phyloP scores from a whole-genome alignment of 768 basidiomycete species.

The Termitomyces sp. region DNA sequence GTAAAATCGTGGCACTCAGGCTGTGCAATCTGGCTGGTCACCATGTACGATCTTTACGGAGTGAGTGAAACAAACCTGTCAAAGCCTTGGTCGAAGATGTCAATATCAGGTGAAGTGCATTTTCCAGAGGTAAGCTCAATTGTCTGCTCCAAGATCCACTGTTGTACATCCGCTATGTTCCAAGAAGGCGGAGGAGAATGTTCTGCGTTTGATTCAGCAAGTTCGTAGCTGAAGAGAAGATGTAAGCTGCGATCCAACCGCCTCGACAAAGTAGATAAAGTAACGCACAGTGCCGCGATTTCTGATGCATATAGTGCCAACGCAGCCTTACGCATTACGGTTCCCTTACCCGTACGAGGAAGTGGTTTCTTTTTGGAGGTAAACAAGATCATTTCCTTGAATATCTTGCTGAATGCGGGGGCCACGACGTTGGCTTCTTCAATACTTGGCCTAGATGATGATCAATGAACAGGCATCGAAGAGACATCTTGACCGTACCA shows the following conservation, averaged over 20 bases:
- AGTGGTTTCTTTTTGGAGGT: constrained; percentile 36
- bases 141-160: constrained; percentile 22
- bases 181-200: constrained; percentile 22
- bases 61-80: constrained; percentile 3
- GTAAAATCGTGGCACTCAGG: constrained; percentile 24
- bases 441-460: constrained; percentile 30
- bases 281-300: constrained; percentile 34
- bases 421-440: constrained; percentile 37
- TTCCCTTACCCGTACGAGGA: constrained; percentile 41
- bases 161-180: constrained; percentile 16
- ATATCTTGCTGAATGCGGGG: constrained; percentile 37
- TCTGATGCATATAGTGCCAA: constrained; percentile 33
- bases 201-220: no score
- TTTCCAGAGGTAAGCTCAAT: constrained; percentile 9
- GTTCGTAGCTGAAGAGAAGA: no score
- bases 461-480: no score
- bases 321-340: constrained; percentile 36
- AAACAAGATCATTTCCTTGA: constrained; percentile 49
- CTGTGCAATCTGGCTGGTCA: constrained; percentile 12
- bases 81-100: constrained; percentile 16
- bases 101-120: not conserved
- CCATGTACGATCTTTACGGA: no score
- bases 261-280: no score
- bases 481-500: constrained; percentile 23
- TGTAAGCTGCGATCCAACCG: no score